Base-by-base conservation (phyloP, 228 moss, liverwort and hornwort genomes). In the Sphagnum fallax region DNA sequence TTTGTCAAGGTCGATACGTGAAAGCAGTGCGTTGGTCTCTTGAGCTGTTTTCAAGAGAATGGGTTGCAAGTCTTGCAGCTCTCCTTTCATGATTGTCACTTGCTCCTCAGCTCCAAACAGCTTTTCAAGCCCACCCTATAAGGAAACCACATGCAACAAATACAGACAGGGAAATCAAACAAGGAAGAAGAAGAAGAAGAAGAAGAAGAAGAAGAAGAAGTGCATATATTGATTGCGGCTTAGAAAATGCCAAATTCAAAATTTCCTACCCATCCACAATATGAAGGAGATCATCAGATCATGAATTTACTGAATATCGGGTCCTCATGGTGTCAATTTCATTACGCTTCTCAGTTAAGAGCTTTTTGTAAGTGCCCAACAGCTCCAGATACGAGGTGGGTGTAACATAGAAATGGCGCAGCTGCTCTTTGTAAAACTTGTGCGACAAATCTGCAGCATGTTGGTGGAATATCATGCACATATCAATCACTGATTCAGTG, bases 351-450 rank as follows among this genome's bases (percentile, higher is more conserved):
- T 78, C 74, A 0, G 85, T 77, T 48, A 89, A 81, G 67, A 89
- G 83, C 14, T 85, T 73, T 55, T 83, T 89, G 58, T 89, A 89
- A 32, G 85, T 89, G 12, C 85, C 81, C 51, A 89, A 75, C 11
- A 89, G 81, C 65, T 89, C 89, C 70, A 89, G 73, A 67, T 83
- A 89, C 16, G 89, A 89, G 16, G 89, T 89, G 49, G 89, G 89
- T 59, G 89, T 89, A 60, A 89, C 83, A 69, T 89, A 89, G 60
- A 89, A 89, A 68, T 89, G 85, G 15, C 89, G 81, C 52, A 71
- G 81, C 77, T 85, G 83, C 72, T 89, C 89, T 51, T 74, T 71
- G 48, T 76, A 85, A 67, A 89, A 89, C 48, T 79, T 82, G 60
- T 71, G 70, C 10, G 89, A 89, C 67, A 89, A 72, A 51, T 16